These are phyloP conservation scores for Cordyceps fumosorosea DNA, from an alignment of 2,329 filamentous ascomycete species.

Conservation along the genomic window DNA sequence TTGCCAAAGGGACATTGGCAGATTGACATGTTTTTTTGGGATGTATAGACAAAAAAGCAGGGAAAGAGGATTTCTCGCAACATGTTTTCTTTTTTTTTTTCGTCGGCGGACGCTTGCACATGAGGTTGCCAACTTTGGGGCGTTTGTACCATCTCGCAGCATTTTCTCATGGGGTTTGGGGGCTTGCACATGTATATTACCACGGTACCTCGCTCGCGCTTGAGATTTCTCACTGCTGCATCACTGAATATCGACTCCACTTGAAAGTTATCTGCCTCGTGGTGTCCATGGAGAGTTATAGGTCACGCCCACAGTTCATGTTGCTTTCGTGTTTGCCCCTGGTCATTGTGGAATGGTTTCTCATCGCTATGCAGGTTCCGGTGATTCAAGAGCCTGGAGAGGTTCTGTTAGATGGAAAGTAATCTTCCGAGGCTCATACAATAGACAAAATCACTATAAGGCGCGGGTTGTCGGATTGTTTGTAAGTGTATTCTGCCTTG, in stretches of 20 bases:
- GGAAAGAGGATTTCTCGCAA: neutral
- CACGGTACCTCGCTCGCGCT: constrained; percentile 8
- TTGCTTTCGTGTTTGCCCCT: no score
- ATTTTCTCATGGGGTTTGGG: constrained; percentile 1
- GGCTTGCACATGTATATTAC: constrained; percentile 12
- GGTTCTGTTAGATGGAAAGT: no score
- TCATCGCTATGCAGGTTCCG: no score
- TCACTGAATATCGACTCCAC: constrained; percentile 12
- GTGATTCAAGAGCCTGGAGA: no score
- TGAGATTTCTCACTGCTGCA: constrained; percentile 11
- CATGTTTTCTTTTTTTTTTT: neutral
- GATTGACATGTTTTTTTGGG: neutral
- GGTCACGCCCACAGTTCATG: no score
- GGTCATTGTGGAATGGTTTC: no score
- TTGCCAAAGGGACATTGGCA: neutral
- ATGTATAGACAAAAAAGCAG: constrained; percentile 5
- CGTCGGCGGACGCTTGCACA: neutral
- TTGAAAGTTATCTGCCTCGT: neutral
- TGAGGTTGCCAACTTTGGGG: constrained; percentile 8
- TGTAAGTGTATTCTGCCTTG: no score
- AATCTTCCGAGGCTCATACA: no score
- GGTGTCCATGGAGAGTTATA: no score
- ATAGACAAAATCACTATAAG: no score
- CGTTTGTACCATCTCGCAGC: constrained; percentile 9
- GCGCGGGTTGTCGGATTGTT: no score